These are phyloP conservation scores for Cinnamomum micranthum DNA, from an alignment of 164 flowering plant genomes.

Conservation along the genomic window DNA sequence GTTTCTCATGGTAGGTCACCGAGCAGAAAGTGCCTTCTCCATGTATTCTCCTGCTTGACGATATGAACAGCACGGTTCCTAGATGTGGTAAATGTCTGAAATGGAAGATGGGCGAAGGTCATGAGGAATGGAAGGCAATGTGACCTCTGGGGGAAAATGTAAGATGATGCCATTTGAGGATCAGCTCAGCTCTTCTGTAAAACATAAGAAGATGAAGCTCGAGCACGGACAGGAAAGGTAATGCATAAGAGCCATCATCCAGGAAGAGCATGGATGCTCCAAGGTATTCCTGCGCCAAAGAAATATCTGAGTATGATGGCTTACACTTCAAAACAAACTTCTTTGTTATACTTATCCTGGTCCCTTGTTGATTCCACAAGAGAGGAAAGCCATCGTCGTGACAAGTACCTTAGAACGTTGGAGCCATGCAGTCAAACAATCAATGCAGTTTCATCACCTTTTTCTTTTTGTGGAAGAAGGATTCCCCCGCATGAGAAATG, in stretches of 20 bases:
- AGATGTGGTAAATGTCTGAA: slow-evolving; percentile 38
- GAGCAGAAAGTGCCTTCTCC: slow-evolving; percentile 55
- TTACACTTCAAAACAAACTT: slow-evolving; percentile 33
- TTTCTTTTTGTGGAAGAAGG: slow-evolving; percentile 7
- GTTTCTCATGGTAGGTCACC: slow-evolving; percentile 68
- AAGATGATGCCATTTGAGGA: slow-evolving; percentile 62
- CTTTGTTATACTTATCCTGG: slow-evolving; percentile 16
- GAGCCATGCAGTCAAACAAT: slow-evolving; percentile 13
- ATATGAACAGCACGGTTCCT: slow-evolving; percentile 34
- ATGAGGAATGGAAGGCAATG: slow-evolving; percentile 56
- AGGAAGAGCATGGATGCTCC: slow-evolving; percentile 55
- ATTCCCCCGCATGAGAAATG: slow-evolving; percentile 5
- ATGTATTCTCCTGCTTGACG: slow-evolving; percentile 48
- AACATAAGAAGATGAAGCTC: slow-evolving; percentile 56
- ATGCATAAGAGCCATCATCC: slow-evolving; percentile 62
- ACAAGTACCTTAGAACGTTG: slow-evolving; percentile 13
- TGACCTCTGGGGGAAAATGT: slow-evolving; percentile 40
- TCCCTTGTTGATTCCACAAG: slow-evolving; percentile 22
- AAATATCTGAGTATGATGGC: slow-evolving; percentile 78
- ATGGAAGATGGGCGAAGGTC: slow-evolving; percentile 48
- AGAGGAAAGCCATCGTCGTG: slow-evolving; percentile 16
- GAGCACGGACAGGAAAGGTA: slow-evolving; percentile 53
- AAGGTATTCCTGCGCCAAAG: slow-evolving; percentile 94
- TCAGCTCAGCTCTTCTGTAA: slow-evolving; percentile 61
- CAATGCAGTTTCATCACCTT: slow-evolving; percentile 19